These are phyloP conservation scores for Lenwebbia sp. DNA, from an alignment of 345 rosid genomes.

Conservation along the genomic window DNA sequence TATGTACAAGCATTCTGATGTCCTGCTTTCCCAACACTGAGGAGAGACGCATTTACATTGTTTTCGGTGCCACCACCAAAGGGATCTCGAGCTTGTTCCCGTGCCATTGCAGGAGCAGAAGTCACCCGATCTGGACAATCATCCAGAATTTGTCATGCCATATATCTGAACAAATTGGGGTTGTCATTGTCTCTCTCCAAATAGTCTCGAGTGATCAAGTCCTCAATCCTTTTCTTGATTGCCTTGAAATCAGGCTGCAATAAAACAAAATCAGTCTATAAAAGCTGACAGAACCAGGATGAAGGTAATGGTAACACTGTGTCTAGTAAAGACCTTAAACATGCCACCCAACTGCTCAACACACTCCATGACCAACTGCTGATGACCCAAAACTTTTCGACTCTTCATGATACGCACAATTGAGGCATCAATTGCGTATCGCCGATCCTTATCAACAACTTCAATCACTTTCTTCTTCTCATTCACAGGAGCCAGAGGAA, in stretches of 20 bases:
- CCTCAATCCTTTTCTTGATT: constrained; percentile 93
- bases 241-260: constrained; percentile 93
- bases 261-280: background rate
- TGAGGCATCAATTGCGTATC: constrained; percentile 92
- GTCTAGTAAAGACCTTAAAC: constrained; percentile 59
- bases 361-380: constrained; percentile 71
- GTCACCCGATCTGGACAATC: background rate
- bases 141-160: constrained; percentile 30
- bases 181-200: constrained; percentile 88
- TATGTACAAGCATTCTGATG: background rate
- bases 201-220: constrained; percentile 76
- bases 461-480: constrained; percentile 90
- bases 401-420: constrained; percentile 97
- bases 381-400: constrained; percentile 71
- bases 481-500: constrained; percentile 91
- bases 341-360: constrained; percentile 81
- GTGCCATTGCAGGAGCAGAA: background rate
- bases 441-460: constrained; percentile 83
- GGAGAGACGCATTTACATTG: background rate
- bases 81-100: background rate
- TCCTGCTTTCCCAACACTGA: background rate
- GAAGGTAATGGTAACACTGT: background rate
- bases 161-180: constrained; percentile 51
- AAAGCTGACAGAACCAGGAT: background rate
- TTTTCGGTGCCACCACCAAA: background rate